Base-by-base conservation (phyloP, 768 basidiomycete species). In the Lentinula detonsa region DNA sequence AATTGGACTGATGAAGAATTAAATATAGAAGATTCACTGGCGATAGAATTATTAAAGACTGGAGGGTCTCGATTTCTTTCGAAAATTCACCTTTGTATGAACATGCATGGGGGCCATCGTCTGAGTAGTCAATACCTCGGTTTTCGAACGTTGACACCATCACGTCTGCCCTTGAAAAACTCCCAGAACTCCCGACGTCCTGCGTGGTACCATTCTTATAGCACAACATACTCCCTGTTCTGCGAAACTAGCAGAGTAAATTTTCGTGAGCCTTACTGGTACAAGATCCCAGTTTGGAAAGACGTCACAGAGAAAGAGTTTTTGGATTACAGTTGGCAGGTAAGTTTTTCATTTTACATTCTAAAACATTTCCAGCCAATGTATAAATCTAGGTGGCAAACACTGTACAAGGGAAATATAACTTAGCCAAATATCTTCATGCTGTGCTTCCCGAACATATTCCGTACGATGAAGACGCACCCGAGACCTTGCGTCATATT, bases 351-450 rank as follows among this genome's bases (percentile, higher is more conserved):
- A 33, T 4, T 16, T 0, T 15, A 34, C 6, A 13, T 51, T 8
- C 9, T 1, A 6, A 39, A 1, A 13, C 7, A 39, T 39, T 39
- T 39, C 0, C 37, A 8, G 37, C 7, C 21, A 46, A 16, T 46
- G 21, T 7, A 28, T 28, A 28, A 28, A 28, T 28, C 45, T 39
- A 65, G 63, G 39, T 64, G 40, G 59, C 65, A 23, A 65, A 65
- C 34, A 64, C 51, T 16, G 53, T 65, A 31, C 65, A 65, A 39
- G 65, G 65, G 39, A 63, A 64, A 49, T 54, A 61, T 37, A 64
- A 65, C 46, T 40, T 65, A 21, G 46, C 18, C 33, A 60, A 55
- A 4, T 65, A 65, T 23, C 63, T 65, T 33, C 6, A 60, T 31
- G 28, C 23, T 3, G 43, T 65, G 18, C 46, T 65, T 42, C 65